Conservation (phyloP, 192 early-diverging fungal genomes). For the Mortierella hygrophila region DNA sequence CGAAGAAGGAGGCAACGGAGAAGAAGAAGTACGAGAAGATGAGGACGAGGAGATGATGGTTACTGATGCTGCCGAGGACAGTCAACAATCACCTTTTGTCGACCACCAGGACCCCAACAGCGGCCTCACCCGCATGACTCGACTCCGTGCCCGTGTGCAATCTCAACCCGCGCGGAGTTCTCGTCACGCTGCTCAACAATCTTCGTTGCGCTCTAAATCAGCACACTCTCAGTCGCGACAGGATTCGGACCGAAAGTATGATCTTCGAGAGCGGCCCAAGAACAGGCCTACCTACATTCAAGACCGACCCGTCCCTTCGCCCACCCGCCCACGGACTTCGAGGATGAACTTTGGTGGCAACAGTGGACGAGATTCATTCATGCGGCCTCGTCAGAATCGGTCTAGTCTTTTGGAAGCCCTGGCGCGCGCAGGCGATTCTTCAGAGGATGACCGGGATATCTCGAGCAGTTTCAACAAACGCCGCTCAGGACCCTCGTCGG, state of each 20-base stretch:
- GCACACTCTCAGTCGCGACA: conserved; percentile 14
- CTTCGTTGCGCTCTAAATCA: conserved; percentile 13
- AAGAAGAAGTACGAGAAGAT: background rate
- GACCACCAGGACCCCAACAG: conserved; percentile 20
- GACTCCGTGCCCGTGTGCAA: conserved; percentile 31
- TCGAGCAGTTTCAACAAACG: conserved; percentile 27
- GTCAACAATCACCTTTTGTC: conserved; percentile 2
- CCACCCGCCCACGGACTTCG: conserved; percentile 34
- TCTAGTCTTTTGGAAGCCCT: conserved; percentile 32
- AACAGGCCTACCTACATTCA: conserved; percentile 47
- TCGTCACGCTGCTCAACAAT: conserved; percentile 14
- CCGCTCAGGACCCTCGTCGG: conserved; percentile 16
- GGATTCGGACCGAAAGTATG: conserved; percentile 44
- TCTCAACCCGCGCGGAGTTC: conserved; percentile 23
- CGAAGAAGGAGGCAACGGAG: conserved; percentile 20
- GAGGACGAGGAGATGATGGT: conserved; percentile 18
- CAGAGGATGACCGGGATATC: conserved; percentile 32
- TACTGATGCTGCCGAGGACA: background rate
- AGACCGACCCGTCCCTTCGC: conserved; percentile 36
- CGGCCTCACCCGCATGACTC: conserved; percentile 29
- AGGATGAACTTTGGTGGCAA: conserved; percentile 20
- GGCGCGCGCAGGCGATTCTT: conserved; percentile 40
- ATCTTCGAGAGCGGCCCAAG: conserved; percentile 46
- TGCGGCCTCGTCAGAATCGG: conserved; percentile 21
- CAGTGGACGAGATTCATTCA: conserved; percentile 27